A percentile compares a stretch with the other conserved stretches of the same genome.
Conservation (phyloP, 495 filamentous ascomycete species). For the Hypoxylon rickii region DNA sequence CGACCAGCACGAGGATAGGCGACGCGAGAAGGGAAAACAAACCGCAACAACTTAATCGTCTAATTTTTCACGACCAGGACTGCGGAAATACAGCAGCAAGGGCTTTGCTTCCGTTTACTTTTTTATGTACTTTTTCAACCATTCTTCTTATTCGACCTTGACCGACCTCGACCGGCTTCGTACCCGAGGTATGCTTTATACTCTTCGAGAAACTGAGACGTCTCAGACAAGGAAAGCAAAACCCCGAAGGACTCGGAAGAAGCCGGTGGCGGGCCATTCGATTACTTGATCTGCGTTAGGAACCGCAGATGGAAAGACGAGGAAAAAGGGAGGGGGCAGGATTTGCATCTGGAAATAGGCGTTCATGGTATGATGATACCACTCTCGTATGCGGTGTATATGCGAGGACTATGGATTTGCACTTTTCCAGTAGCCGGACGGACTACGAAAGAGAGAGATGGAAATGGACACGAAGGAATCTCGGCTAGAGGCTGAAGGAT, state of each 20-base stretch:
- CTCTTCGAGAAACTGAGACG: too few relatives aligned
- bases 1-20: slow-evolving; percentile 11
- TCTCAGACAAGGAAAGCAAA: not conserved
- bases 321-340: slow-evolving; percentile 1
- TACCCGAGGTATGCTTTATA: too few relatives aligned
- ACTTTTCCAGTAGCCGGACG: slow-evolving; percentile 1
- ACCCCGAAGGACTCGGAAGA: not conserved
- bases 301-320: not conserved
- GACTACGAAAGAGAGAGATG: slow-evolving; percentile 2
- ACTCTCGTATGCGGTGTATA: slow-evolving; percentile 20
- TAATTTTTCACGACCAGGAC: too few relatives aligned
- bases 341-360: slow-evolving; percentile 23
- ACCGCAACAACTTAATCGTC: not conserved
- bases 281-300: not conserved
- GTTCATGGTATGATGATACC: slow-evolving; percentile 29
- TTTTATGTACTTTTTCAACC: not conserved
- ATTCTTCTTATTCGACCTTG: not conserved
- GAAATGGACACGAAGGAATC: slow-evolving; percentile 22
- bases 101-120: not conserved
- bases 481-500: slow-evolving; percentile 23
- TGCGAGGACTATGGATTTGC: slow-evolving; percentile 1
- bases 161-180: too few relatives aligned
- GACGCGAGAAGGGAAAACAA: slow-evolving; percentile 25
- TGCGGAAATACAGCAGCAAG: too few relatives aligned
- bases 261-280: not conserved